These are phyloP conservation scores for Westerdykella aurantiaca DNA, from an alignment of 2,329 filamentous ascomycete species.

Conservation along the genomic window DNA sequence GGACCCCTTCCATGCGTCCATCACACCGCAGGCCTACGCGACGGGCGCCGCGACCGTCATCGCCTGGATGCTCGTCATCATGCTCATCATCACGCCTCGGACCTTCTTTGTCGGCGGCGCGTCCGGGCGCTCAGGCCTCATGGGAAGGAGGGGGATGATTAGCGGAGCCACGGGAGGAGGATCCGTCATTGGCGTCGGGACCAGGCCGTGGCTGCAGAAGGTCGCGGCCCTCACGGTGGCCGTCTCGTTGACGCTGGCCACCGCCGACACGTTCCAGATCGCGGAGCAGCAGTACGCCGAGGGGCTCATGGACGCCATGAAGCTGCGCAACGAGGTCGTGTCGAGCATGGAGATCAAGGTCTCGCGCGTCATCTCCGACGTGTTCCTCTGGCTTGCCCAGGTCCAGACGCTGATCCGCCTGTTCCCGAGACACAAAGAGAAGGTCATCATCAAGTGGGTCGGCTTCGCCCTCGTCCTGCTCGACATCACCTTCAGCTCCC, in stretches of 20 bases:
- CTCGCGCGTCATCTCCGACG: constrained; percentile 88
- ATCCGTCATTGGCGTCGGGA: constrained; percentile 76
- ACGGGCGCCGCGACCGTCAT: constrained; percentile 87
- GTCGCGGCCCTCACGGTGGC: constrained; percentile 59
- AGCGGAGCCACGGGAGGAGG: constrained; percentile 60
- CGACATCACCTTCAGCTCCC: constrained; percentile 82
- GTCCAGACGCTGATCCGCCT: constrained; percentile 93
- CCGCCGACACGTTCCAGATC: constrained; percentile 81
- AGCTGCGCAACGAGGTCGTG: constrained; percentile 72
- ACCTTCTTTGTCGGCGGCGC: constrained; percentile 81
- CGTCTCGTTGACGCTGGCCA: constrained; percentile 88
- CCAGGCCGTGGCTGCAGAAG: constrained; percentile 85
- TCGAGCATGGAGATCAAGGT: constrained; percentile 80
- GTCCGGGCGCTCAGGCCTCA: constrained; percentile 61
- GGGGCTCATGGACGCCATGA: constrained; percentile 73
- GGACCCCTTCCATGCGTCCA: constrained; percentile 90
- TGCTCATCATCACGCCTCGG: constrained; percentile 89
- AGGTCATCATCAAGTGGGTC: constrained; percentile 98
- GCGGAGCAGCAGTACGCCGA: constrained; percentile 73
- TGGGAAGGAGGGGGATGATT: constrained; percentile 78
- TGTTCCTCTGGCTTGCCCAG: constrained; percentile 95
- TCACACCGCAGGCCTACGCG: constrained; percentile 87
- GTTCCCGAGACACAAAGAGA: constrained; percentile 94
- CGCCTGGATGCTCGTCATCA: constrained; percentile 86
- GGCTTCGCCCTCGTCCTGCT: constrained; percentile 89